Base-by-base conservation (phyloP, 164 flowering plant species). In the Hamamelis virginiana region DNA sequence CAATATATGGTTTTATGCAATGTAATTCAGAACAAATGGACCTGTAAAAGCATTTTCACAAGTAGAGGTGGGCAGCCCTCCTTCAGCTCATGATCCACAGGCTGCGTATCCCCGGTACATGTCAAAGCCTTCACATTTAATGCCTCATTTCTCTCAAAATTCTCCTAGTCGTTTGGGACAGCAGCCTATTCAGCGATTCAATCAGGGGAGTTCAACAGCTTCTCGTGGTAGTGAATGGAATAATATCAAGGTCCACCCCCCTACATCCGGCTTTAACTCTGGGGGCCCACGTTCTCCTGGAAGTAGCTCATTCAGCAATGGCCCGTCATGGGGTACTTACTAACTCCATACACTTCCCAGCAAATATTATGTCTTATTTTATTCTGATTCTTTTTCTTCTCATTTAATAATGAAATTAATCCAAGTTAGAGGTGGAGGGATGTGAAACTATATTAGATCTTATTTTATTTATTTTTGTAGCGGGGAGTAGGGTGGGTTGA, bases 161-260 rank as follows among this genome's bases (percentile, higher is more conserved):
- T 85, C 91, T 72, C 89, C 86, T 11, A 91, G 94, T 75, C 93
- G 94, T 50, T 85, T 91, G 52, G 89, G 92, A 33, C 97, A 87
- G 80, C 91, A 79, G 70, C 83, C 84, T 44, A 67, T 69, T 75
- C 92, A 80, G 59, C 81, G 82, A 66, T 74, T 72, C 46, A 83
- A 77, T 78, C 79, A 83, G 58, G 88, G 86, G 25, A 86, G 84
- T 33, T 45, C 87, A 5, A 68, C 82, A 64, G 78, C 64, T 68
- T 65, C 55, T 66, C 81, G 74, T 60, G 85, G 83, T 38, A 69
- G 80, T 72, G 91, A 89, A 41, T 81, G 90, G 86, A 81, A 72
- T 80, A 84, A 87, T 66, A 69, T 70, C 10, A 87, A 70, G 74
- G 80, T 75, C 27, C 90, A 81, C 67, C 72, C 86, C 4, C 80